Base-by-base conservation (phyloP, 179 eudicot species). In the Spergularia azorica region DNA sequence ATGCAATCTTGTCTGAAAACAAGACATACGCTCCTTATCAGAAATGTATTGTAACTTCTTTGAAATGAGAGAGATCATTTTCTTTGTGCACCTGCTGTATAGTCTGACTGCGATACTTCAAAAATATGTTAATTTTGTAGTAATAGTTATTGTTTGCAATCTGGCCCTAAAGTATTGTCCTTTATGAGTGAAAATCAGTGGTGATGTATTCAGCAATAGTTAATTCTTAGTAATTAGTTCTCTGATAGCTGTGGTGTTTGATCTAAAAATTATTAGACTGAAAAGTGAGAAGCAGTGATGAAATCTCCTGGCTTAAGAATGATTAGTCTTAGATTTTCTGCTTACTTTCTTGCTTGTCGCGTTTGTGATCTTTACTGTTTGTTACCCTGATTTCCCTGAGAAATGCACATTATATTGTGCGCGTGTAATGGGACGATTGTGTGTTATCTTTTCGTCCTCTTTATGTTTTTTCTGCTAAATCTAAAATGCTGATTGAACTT, bases 401-500 rank as follows among this genome's bases (percentile, higher is more conserved):
- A 70, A 56, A 36, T 66, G 32, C 8, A 43, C 14, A 43, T 10
- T 41, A 15, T 9, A 39, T 46, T 46, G 38, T 63, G n/a, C 17
- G 54, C 65, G 39, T 72, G 54, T 39, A 15, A 39, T 11, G 64
- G 6, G 61, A 36, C 61, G 46, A 18, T 32, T 20, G 10, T 58
- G 32, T 43, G 65, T 11, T 13, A 57, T 38, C 64, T 72, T 41
- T 63, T 59, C 10, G 39, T 58, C 12, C 9, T 59, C 36, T 43
- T 26, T 26, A 26, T 26, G 32, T 26, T 26, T 59, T 26, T 54
- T 26, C 56, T 11, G 55, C 18, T 32, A 59, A 58, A 4, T 41
- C 41, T 18, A 41, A 38, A 51, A 26, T 41, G 17, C 38, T 63
- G 10, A 75, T 75, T 75, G 48, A 56, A 38, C 46, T 70, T 39